Base-by-base conservation (phyloP, 208 protist genomes). In the Leishmania major region DNA sequence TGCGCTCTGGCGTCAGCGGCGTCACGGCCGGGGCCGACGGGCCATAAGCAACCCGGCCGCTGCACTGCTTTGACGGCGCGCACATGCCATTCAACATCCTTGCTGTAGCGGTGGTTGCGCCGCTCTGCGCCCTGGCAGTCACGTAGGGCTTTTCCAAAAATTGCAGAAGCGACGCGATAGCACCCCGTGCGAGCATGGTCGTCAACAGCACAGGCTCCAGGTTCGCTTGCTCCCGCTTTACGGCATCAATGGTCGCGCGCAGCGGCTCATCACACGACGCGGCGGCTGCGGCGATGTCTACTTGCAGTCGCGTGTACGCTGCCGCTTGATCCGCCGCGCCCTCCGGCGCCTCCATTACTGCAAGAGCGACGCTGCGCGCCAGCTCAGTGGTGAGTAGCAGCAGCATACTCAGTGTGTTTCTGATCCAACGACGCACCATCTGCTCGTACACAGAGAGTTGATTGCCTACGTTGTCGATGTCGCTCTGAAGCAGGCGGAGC, bases 381-480 rank as follows among this genome's bases (percentile, higher is more conserved):
- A 83, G 43, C 40, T 81, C 79, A 13, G 81, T 66, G 2, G 51
- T 77, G 7, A 87, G 76, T n/a, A 75, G 84, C 57, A 83, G 75
- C 67, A 83, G 51, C 22, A 70, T 47, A 35, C 60, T 75, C n/a
- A 87, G 79, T 53, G 75, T 81, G 45, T 74, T 80, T 69, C 83
- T 77, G 49, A 82, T 35, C 59, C 67, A 72, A 22, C 73, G 70
- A 45, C 83, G 87, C 59, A 84, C 57, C 37, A 66, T 45, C 64
- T 90, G 84, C 78, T 83, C 71, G 75, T 70, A 72, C 31, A 70
- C n/a, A 1, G 84, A 80, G 57, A 91, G 72, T 43, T 77, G 49
- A 59, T 74, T 64, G 51, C 78, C 75, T n/a, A 89, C 80, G 71
- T 89, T 89, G 11, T 80, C 67, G 47, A 91, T 79, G 72, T 91